Base-by-base conservation (phyloP, 176 grass and related monocot genomes). In the Oryza meyeriana region DNA sequence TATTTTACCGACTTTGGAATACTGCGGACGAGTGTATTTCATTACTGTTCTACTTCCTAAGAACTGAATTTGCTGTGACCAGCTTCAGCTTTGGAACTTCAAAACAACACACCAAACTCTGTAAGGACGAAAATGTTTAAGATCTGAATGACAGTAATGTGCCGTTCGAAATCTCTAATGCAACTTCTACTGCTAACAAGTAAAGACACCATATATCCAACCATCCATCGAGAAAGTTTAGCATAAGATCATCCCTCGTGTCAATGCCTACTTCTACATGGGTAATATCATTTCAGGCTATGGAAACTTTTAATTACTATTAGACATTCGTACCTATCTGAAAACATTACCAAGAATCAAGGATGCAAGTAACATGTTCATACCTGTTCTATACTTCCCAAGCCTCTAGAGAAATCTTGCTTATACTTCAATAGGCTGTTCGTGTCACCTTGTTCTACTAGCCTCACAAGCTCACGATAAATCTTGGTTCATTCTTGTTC, bases 311-410 rank as follows among this genome's bases (percentile, higher is more conserved):
- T n/a, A n/a, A n/a, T n/a, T n/a, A n/a, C n/a, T n/a, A n/a, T n/a
- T n/a, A n/a, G n/a, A n/a, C n/a, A n/a, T n/a, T n/a, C n/a, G n/a
- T n/a, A n/a, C 12, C 28, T 42, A 55, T 65, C 7, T n/a, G 2
- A 27, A 48, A 11, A 35, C 10, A 70, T 34, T 50, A 71, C 61
- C 33, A 87, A 18, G 63, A 38, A 28, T 40, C 6, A 35, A 67
- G 38, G 4, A 4, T 68, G 7, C 12, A 57, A 79, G 33, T 3
- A 71, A 24, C 10, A 74, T 4, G 27, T 61, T 5, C 81, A 61
- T 82, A 90, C 88, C 88, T 86, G 73, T 12, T 74, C 45, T 78
- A 22, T 41, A 71, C 6, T 22, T 47, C 16, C 34, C 32, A 16
- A 6, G 10, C 33, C 33, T 22, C 52, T 13, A 10, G 33, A 83